Evolutionary conservation across 2,329 filamentous ascomycete genomes (phyloP), one percentile per base, ranked within the genome.

Genomic region (Trichoderma sp.): DNA sequence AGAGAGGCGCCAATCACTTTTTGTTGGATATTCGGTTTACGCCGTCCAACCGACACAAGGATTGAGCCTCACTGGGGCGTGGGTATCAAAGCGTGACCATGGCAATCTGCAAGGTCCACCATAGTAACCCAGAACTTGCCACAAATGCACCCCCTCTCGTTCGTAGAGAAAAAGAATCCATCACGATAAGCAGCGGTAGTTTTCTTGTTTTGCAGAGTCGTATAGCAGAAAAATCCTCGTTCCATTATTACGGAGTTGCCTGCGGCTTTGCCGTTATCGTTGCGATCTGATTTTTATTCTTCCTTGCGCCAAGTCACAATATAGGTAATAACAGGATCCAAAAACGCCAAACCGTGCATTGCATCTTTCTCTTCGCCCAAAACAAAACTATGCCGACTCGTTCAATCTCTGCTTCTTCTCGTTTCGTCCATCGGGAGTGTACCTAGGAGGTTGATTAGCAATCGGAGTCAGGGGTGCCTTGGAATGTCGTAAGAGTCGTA

Each of bases 351-450:
- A 74, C 75, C 72, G 80, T 80, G 78, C 76, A 76, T 71, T 73
- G 75, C 61, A 70, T 64, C 72, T 47, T 70, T 73, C 63, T 71
- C 36, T 67, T 71, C 58, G 34, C 50, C 57, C 62, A 62, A 55
- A 32, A 62, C 61, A 39, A 72, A 39, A 72, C 66, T 78, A 81
- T 70, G 79, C 78, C 68, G 77, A 75, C 74, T 82, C 80, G 76
- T 81, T 81, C 69, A 82, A 76, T 67, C 77, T 74, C 72, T 82
- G 80, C 83, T 90, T 90, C 85, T 89, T 89, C 79, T 88, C 86
- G 82, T 88, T 88, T 78, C 88, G 87, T 71, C 88, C 88, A 73
- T 90, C 88, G 63, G 88, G 88, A 3, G 88, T 90, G 78, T 90
- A 90, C 80, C 88, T 89, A 72, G 17, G 53, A 63, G 12, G 23